Percentiles rank a stretch among this genome's conserved stretches.
phyloP scores from a whole-genome alignment of 2,329 filamentous ascomycete genomes.

The Ophiocordyceps sinensis region DNA sequence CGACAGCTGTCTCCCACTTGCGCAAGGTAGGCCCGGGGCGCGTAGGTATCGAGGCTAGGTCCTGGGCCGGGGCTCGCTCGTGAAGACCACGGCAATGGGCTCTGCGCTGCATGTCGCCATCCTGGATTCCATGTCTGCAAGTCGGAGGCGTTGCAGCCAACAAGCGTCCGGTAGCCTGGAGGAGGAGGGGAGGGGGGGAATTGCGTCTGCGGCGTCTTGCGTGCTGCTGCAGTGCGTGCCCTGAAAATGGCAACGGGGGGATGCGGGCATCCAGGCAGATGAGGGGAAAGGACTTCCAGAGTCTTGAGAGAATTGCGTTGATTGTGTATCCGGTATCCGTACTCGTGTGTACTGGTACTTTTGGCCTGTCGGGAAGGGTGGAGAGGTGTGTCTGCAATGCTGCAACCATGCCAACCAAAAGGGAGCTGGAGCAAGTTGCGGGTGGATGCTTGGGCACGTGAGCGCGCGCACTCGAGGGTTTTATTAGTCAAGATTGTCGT shows the following conservation, averaged over 20 bases:
- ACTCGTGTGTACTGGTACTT: too few relatives aligned
- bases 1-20: neutral
- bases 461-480: neutral
- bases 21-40: too few relatives aligned
- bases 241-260: neutral
- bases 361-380: too few relatives aligned
- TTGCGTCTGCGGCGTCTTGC: constrained; percentile 5
- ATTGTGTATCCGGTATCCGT: too few relatives aligned
- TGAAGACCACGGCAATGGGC: neutral
- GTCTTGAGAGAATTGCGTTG: too few relatives aligned
- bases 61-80: too few relatives aligned
- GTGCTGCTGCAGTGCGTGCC: neutral
- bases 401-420: neutral
- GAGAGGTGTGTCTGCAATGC: too few relatives aligned
- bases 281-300: neutral
- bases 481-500: constrained; percentile 5
- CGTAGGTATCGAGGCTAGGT: too few relatives aligned
- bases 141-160: neutral
- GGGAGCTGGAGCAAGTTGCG: neutral
- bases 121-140: neutral
- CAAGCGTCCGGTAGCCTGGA: neutral
- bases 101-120: neutral
- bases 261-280: neutral
- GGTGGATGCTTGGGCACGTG: constrained; percentile 1
- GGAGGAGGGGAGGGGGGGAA: neutral